Conservation (phyloP, 768 basidiomycete species). For the Boletus vinaceobasis region DNA sequence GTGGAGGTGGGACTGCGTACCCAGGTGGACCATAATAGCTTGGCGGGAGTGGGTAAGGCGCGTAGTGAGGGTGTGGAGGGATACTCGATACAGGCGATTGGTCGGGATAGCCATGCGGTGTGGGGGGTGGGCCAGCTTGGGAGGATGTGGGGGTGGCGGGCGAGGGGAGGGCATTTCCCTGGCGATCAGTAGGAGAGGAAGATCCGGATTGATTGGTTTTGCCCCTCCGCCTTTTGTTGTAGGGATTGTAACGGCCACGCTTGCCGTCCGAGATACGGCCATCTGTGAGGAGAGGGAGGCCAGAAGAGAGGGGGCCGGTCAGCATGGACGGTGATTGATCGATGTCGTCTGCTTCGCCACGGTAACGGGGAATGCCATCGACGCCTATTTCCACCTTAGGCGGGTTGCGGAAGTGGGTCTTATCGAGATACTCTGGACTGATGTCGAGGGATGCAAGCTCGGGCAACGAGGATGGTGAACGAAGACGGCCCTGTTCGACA, state of each 20-base stretch:
- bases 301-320: conserved; percentile 42
- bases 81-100: conserved; percentile 23
- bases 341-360: conserved; percentile 77
- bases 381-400: conserved; percentile 83
- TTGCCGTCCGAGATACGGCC: conserved; percentile 42
- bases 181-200: conserved; percentile 29
- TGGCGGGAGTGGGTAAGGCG: conserved; percentile 32
- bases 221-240: conserved; percentile 43
- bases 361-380: conserved; percentile 79
- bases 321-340: conserved; percentile 42
- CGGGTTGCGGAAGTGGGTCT: conserved; percentile 87
- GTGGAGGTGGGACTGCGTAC: conserved; percentile 10
- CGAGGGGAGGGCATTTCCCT: conserved; percentile 22
- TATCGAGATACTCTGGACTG: conserved; percentile 82
- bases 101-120: conserved; percentile 29
- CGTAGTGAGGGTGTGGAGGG: conserved; percentile 29
- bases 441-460: conserved; percentile 87
- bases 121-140: conserved; percentile 21
- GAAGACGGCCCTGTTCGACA: conserved; percentile 82
- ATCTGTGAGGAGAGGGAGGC: conserved; percentile 49
- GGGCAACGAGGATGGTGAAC: conserved; percentile 82
- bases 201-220: conserved; percentile 28
- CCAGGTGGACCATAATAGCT: conserved; percentile 32
- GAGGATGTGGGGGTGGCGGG: conserved; percentile 31
- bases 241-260: conserved; percentile 46